Conservation (phyloP, 495 filamentous ascomycete species). For the Aspergillus bertholletiae region DNA sequence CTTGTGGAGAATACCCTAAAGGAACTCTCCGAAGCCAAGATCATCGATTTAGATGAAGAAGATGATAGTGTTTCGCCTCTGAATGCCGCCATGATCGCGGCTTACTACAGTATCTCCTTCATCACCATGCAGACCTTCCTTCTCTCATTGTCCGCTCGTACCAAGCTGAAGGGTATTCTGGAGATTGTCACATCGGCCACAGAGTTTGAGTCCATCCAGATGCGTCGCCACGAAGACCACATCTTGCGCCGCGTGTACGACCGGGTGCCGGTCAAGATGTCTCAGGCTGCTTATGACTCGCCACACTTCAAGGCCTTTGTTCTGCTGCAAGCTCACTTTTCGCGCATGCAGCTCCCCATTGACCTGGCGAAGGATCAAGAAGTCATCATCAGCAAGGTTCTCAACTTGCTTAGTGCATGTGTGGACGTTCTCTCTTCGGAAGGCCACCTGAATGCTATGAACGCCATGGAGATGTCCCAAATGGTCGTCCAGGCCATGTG, state of each 20-base stretch:
- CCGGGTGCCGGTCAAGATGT: slow-evolving; percentile 91
- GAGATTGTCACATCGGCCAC: slow-evolving; percentile 97
- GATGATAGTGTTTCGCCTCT: slow-evolving; percentile 86
- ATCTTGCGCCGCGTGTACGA: slow-evolving; percentile 92
- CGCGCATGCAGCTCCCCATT: slow-evolving; percentile 89
- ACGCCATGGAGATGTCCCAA: slow-evolving; percentile 98
- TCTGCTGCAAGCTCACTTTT: slow-evolving; percentile 95
- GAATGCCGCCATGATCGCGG: slow-evolving; percentile 95
- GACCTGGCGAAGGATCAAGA: slow-evolving; percentile 98
- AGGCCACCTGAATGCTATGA: slow-evolving; percentile 94
- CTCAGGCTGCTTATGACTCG: slow-evolving; percentile 78
- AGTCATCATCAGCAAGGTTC: slow-evolving; percentile 75
- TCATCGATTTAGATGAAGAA: slow-evolving; percentile 95
- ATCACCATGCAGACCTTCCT: slow-evolving; percentile 99
- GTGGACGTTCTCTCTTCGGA: slow-evolving; percentile 96
- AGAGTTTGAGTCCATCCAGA: slow-evolving; percentile 94
- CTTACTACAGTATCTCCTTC: slow-evolving; percentile 99
- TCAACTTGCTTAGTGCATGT: slow-evolving; percentile 84
- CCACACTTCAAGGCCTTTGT: slow-evolving; percentile 98
- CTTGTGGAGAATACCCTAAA: slow-evolving; percentile 90
- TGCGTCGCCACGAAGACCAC: slow-evolving; percentile 86
- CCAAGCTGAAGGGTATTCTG: slow-evolving; percentile 91
- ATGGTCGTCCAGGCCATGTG: slow-evolving; percentile 99
- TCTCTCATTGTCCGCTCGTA: slow-evolving; percentile 83
- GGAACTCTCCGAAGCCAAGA: slow-evolving; percentile 88